A percentile compares a stretch with the other conserved stretches of the same genome.
Conservation (phyloP, 2,329 filamentous ascomycete species). For the Calonectria honghensis region DNA sequence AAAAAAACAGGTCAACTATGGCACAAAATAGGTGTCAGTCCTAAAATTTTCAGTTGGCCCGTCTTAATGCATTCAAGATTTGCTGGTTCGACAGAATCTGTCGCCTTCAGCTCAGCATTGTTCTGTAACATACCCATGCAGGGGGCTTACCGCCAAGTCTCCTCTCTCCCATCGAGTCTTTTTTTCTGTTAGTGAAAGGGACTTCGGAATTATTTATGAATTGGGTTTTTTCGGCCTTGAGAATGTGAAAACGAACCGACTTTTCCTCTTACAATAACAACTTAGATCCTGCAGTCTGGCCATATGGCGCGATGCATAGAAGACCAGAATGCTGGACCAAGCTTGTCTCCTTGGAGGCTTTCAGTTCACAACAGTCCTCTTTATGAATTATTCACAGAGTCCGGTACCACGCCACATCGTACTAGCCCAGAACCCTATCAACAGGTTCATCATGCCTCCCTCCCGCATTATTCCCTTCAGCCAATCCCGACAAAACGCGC, state of each 20-base stretch:
- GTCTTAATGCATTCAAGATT: background rate
- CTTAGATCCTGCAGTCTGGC: background rate
- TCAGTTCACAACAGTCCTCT: background rate
- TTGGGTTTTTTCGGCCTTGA: background rate
- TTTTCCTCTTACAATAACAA: background rate
- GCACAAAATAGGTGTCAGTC: background rate
- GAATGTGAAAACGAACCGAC: background rate
- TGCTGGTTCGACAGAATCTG: background rate
- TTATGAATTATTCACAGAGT: background rate
- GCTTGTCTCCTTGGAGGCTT: background rate
- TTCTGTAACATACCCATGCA: background rate
- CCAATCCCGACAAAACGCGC: background rate
- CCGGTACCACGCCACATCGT: background rate
- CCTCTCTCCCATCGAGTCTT: background rate
- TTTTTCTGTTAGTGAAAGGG: background rate
- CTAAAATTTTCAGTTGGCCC: background rate
- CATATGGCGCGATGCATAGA: background rate
- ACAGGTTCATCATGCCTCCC: background rate
- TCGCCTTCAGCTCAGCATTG: background rate
- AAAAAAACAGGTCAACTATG: background rate
- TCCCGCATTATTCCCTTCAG: background rate
- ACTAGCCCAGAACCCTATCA: background rate
- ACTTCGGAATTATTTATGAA: background rate
- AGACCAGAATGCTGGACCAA: background rate
- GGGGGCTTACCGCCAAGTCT: background rate